Conservation (phyloP, 148 eudicot species). For the Rhododendron ferrugineum region DNA sequence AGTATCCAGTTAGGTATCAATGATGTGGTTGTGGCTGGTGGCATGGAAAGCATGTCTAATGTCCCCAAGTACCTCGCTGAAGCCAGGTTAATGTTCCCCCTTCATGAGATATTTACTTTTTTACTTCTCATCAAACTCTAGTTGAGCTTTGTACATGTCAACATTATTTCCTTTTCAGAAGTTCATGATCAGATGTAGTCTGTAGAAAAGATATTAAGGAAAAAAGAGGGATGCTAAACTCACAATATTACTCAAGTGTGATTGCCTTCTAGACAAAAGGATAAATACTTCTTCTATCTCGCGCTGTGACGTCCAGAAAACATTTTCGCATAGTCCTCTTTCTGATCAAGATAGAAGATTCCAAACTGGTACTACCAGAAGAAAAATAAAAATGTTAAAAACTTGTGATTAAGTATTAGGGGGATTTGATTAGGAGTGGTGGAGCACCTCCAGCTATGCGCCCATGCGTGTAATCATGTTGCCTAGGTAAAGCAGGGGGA, state of each 20-base stretch:
- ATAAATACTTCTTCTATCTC: background rate
- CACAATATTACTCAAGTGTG: background rate
- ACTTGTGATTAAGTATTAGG: background rate
- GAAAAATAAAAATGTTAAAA: background rate
- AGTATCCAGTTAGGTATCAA: slow-evolving; percentile 91
- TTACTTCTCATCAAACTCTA: background rate
- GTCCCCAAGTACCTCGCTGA: slow-evolving; percentile 87
- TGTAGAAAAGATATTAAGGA: background rate
- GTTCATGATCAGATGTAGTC: background rate
- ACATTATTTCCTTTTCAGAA: background rate
- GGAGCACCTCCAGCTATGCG: background rate
- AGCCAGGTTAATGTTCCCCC: slow-evolving; percentile 52
- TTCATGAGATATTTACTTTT: background rate
- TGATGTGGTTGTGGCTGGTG: slow-evolving; percentile 96
- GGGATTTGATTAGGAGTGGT: background rate
- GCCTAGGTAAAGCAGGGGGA: background rate
- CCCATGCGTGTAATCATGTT: background rate
- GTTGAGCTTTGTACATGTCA: background rate
- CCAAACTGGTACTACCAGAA: background rate
- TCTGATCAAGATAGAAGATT: background rate
- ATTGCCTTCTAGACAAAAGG: background rate
- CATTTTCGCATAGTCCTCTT: background rate
- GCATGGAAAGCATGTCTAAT: slow-evolving; percentile 99
- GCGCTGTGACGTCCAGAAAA: background rate
- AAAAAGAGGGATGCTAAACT: background rate